These are phyloP conservation scores for Leptographium radiaticola DNA, from an alignment of 2,329 filamentous ascomycete genomes.

Conservation along the genomic window DNA sequence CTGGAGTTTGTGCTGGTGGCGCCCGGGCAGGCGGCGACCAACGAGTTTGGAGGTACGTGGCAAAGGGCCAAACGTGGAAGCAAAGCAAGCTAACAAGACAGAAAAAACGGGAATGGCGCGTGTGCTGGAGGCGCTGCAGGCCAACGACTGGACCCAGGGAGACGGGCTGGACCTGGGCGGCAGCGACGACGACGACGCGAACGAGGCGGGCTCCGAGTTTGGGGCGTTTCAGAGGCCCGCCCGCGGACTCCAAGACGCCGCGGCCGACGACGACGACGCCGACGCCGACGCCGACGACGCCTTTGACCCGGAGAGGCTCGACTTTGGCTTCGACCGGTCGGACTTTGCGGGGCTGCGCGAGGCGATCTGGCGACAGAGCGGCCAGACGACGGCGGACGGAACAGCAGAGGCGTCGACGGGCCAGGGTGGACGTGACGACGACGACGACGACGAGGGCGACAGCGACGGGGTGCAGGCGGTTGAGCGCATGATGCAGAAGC, in stretches of 20 bases:
- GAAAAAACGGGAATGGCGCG: slow-evolving; percentile 30
- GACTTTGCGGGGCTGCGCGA: slow-evolving; percentile 39
- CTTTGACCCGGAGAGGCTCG: slow-evolving; percentile 33
- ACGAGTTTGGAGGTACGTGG: slow-evolving; percentile 45
- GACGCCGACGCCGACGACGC: slow-evolving; percentile 18
- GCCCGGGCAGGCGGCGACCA: slow-evolving; percentile 26
- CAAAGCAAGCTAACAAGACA: neutral
- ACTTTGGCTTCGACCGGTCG: slow-evolving; percentile 37
- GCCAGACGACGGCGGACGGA: slow-evolving; percentile 1
- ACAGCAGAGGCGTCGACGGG: neutral
- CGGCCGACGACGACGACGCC: slow-evolving; percentile 16
- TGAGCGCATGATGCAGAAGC: slow-evolving; percentile 49
- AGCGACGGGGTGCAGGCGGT: slow-evolving; percentile 41
- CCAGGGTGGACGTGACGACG: neutral
- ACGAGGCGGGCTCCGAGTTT: slow-evolving; percentile 17
- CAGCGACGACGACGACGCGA: slow-evolving; percentile 13
- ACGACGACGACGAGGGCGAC: neutral
- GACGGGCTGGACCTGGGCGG: slow-evolving; percentile 8
- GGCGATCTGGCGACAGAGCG: slow-evolving; percentile 33
- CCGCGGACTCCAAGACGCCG: slow-evolving; percentile 15
- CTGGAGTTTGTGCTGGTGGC: slow-evolving; percentile 48
- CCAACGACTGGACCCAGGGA: slow-evolving; percentile 46
- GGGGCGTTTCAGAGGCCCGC: slow-evolving; percentile 18
- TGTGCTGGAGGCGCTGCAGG: slow-evolving; percentile 46
- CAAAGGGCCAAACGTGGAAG: no score